Evolutionary conservation across 2,329 filamentous ascomycete species (phyloP).

Genomic region (Pyrenochaeta sp.): DNA sequence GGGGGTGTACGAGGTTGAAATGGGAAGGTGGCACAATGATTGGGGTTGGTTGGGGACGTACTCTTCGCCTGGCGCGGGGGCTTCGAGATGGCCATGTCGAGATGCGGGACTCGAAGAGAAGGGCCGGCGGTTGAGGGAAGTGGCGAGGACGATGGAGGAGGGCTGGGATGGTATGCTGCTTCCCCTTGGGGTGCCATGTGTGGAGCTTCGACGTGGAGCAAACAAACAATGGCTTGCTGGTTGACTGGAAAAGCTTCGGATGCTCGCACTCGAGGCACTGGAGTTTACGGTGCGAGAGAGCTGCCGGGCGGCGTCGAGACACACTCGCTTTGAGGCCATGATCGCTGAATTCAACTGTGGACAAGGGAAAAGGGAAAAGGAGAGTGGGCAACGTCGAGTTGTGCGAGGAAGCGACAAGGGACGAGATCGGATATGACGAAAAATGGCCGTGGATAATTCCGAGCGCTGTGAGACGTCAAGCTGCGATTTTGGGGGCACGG

Average conservation of each 20-base stretch:
- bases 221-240: conserved; percentile 25
- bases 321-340: conserved; percentile 24
- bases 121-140: conserved; percentile 51
- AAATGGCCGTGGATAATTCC: conserved; percentile 15
- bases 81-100: conserved; percentile 79
- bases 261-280: conserved; percentile 16
- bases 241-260: conserved; percentile 20
- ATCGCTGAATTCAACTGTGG: neutral
- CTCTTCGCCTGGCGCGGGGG: conserved; percentile 92
- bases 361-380: neutral
- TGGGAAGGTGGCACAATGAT: too few species aligned
- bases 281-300: conserved; percentile 10
- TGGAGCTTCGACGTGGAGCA: neutral
- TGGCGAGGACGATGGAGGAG: too few species aligned
- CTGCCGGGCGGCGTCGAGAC: conserved; percentile 9
- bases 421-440: too few species aligned
- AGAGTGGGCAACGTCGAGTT: conserved; percentile 5
- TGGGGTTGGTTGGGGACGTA: conserved; percentile 60
- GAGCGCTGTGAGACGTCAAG: conserved; percentile 24
- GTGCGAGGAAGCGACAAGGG: conserved; percentile 4
- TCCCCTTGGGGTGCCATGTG: too few species aligned
- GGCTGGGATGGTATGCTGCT: too few species aligned
- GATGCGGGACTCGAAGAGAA: conserved; percentile 71
- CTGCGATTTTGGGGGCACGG: conserved; percentile 14
- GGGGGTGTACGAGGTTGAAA: conserved; percentile 1